A percentile compares a stretch with the other conserved stretches of the same genome.
phyloP scores from a whole-genome alignment of 2,329 filamentous ascomycete genomes.

The Phoma sp. region DNA sequence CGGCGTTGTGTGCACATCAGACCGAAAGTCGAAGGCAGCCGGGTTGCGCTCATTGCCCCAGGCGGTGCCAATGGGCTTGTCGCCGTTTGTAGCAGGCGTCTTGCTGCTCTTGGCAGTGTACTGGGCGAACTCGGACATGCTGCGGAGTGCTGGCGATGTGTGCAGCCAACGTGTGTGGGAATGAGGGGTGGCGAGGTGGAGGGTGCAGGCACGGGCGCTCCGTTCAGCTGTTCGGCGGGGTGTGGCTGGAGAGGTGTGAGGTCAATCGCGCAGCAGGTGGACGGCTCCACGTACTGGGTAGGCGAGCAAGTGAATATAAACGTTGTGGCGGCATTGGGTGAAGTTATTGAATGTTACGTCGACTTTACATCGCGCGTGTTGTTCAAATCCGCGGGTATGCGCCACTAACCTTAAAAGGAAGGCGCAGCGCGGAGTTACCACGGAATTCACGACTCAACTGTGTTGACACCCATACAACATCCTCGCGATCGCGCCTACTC shows the following conservation, averaged over 20 bases:
- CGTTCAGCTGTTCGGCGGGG: conserved; percentile 12
- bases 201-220: conserved; percentile 1
- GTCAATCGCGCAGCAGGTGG: conserved; percentile 33
- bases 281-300: conserved; percentile 40
- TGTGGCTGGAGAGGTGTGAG: conserved; percentile 35
- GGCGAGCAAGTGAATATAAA: conserved; percentile 23
- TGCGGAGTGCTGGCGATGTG: conserved; percentile 22
- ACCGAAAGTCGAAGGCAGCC: conserved; percentile 63
- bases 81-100: conserved; percentile 18
- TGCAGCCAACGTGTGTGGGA: conserved; percentile 21
- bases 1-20: conserved; percentile 49
- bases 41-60: conserved; percentile 55
- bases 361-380: conserved; percentile 3
- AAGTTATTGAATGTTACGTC: not conserved
- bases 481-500: too few species aligned
- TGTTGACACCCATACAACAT: too few species aligned
- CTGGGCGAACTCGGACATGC: conserved; percentile 41
- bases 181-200: conserved; percentile 17
- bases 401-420: conserved; percentile 1
- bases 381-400: not conserved
- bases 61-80: conserved; percentile 31
- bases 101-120: conserved; percentile 41
- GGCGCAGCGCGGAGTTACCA: not conserved
- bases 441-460: not conserved
- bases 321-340: conserved; percentile 35